Base-by-base conservation (phyloP, 352 stramenopile species). In the Globisporangium cystogenes region DNA sequence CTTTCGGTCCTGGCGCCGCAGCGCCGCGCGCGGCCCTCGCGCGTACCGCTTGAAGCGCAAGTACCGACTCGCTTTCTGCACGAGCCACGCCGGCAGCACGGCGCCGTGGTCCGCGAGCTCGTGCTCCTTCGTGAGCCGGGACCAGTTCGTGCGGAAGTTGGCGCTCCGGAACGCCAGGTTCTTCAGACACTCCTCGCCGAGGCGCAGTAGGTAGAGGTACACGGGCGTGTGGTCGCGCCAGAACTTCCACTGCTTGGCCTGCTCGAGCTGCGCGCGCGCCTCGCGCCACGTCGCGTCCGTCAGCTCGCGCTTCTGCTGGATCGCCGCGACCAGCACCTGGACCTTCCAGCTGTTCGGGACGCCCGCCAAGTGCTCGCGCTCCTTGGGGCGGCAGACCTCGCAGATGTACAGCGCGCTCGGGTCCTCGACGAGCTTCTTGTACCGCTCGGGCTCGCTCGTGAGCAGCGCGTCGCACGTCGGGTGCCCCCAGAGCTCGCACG, bases 171-270 rank as follows among this genome's bases (percentile, higher is more conserved):
- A 90, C 33, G 80, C 74, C 44, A 95, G 70, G 5, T 64, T 74
- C 44, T 84, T 86, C n/a, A 95, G 49, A 59, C 85, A 95, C 43
- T 93, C 82, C 57, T 95, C 82, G 1, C 82, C 85, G 7, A 93
- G 60, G 7, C 81, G 81, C 33, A 95, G 58, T 2, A 92, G 70
- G 51, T 93, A 91, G 31, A 95, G 51, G 48, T 92, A 95, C 4
- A 95, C 76, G 12, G 82, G 72, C 1, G 81, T 79, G 48, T 93
- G 67, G 18, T 90, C 79, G 24, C 82, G 78, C 68, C 86, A 83
- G 29, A 66, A 65, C 21, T 87, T 86, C 82, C 82, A 95, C 21
- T 75, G 71, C 43, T 84, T 69, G 14, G 68, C 53, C 35, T 82
- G 71, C 8, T 60, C 53, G 42, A 89, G 53, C 16, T 90, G 78